phyloP scores from a whole-genome alignment of 257 asterid species.

The Solanum tarijense region DNA sequence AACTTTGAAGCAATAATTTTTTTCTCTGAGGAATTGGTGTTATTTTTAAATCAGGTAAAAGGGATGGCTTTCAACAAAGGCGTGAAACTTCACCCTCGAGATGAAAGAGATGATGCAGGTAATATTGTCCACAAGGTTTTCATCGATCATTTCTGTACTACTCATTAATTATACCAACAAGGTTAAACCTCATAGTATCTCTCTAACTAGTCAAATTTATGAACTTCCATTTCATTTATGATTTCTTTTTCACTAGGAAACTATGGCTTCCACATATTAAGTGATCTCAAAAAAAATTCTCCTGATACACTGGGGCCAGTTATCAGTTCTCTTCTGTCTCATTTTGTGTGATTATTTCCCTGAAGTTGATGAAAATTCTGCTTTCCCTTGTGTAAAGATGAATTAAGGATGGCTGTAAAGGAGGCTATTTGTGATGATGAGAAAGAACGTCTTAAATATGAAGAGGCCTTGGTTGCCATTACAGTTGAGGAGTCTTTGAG shows the following conservation, averaged over 20 bases:
- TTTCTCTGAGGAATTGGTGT: background rate
- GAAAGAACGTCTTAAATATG: constrained; percentile 46
- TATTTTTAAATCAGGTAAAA: constrained; percentile 50
- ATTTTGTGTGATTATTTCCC: background rate
- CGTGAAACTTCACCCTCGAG: constrained; percentile 38
- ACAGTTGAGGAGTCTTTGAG: constrained; percentile 76
- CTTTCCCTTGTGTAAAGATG: constrained; percentile 29
- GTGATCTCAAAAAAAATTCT: background rate
- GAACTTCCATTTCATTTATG: background rate
- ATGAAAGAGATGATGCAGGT: constrained; percentile 94
- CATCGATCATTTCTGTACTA: background rate
- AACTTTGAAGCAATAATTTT: background rate
- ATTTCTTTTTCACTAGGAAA: background rate
- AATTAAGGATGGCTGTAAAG: constrained; percentile 86
- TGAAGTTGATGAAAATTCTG: background rate
- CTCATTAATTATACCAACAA: background rate
- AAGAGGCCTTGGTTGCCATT: constrained; percentile 89
- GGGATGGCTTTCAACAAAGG: constrained; percentile 97
- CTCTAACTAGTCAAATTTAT: background rate
- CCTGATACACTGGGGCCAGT: background rate
- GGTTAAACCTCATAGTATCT: background rate
- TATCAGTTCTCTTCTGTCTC: background rate
- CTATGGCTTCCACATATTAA: background rate
- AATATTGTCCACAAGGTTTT: background rate
- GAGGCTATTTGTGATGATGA: constrained; percentile 73